Evolutionary conservation across 495 filamentous ascomycete genomes (phyloP).

Genomic region (Penicillium simplicissimum): DNA sequence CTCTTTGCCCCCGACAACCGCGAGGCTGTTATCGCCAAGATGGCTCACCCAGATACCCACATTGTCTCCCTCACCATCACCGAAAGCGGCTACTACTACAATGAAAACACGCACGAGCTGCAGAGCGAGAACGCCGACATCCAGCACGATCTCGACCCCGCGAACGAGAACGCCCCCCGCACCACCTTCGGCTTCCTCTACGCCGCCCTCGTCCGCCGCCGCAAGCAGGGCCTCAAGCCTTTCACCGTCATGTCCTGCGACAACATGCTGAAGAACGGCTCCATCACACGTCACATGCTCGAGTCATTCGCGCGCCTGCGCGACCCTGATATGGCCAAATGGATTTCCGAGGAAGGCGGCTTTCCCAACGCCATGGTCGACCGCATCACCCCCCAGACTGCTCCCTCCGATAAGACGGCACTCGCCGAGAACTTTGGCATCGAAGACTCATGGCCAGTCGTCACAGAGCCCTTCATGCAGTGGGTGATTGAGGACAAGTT

Average conservation of each 20-base stretch:
- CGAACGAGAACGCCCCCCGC: conserved; percentile 40
- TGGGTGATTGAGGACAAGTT: conserved; percentile 53
- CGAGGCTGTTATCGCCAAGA: conserved; percentile 50
- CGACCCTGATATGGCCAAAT: conserved; percentile 44
- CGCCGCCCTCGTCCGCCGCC: conserved; percentile 44
- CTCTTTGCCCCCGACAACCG: conserved; percentile 49
- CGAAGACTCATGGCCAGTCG: conserved; percentile 49
- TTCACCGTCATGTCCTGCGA: conserved; percentile 55
- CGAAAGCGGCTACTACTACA: conserved; percentile 54
- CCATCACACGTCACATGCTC: conserved; percentile 52
- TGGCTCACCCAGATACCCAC: conserved; percentile 52
- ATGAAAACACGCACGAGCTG: conserved; percentile 53
- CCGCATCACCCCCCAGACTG: conserved; percentile 50
- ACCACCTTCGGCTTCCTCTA: conserved; percentile 53
- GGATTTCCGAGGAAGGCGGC: conserved; percentile 42
- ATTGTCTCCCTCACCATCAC: conserved; percentile 55
- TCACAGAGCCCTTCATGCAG: conserved; percentile 53
- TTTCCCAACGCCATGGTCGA: conserved; percentile 56
- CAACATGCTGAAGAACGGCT: conserved; percentile 55
- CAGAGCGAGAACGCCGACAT: conserved; percentile 48
- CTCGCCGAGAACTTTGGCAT: conserved; percentile 44
- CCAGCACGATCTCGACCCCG: conserved; percentile 43
- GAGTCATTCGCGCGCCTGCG: conserved; percentile 44
- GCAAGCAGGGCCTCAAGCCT: conserved; percentile 43
- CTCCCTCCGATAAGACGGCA: conserved; percentile 36